Evolutionary conservation across 352 stramenopile genomes (phyloP).

Genomic region (Pythium coloratum): DNA sequence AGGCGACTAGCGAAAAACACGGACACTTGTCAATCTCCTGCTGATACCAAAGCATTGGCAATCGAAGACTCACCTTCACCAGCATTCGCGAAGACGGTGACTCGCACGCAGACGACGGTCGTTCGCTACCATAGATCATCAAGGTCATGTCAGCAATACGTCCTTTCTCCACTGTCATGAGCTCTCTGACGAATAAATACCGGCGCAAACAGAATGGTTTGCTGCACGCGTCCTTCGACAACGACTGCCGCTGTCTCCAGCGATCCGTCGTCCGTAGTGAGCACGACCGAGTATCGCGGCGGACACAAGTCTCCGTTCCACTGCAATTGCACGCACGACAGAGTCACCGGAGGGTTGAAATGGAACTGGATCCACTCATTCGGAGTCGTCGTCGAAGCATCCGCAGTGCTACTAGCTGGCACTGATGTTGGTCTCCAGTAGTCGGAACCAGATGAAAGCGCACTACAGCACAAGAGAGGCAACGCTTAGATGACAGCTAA

Average conservation of each 20-base stretch:
- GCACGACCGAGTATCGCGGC: slow-evolving; percentile 15
- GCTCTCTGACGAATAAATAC: background rate
- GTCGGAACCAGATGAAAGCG: background rate
- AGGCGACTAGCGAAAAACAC: background rate
- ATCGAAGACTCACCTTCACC: slow-evolving; percentile 10
- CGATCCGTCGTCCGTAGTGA: slow-evolving; percentile 20
- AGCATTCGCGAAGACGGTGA: slow-evolving; percentile 10
- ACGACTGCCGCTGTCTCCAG: slow-evolving; percentile 29
- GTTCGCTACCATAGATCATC: slow-evolving; percentile 3
- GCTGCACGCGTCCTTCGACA: slow-evolving; percentile 13
- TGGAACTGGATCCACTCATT: slow-evolving; percentile 30
- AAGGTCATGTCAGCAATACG: background rate
- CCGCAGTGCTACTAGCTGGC: background rate
- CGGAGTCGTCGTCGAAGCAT: background rate
- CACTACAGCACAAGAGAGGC: background rate
- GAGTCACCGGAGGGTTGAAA: slow-evolving; percentile 21
- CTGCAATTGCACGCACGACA: slow-evolving; percentile 19
- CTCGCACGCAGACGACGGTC: slow-evolving; percentile 11
- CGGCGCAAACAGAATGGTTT: slow-evolving; percentile 26
- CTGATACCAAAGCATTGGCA: background rate
- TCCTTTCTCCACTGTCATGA: background rate
- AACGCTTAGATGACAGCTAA: background rate
- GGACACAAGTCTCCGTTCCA: slow-evolving; percentile 24
- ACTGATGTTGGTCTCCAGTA: slow-evolving; percentile 13
- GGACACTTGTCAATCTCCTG: background rate